These are phyloP conservation scores for Geopyxis carbonaria DNA, from an alignment of 495 filamentous ascomycete species.

Conservation along the genomic window DNA sequence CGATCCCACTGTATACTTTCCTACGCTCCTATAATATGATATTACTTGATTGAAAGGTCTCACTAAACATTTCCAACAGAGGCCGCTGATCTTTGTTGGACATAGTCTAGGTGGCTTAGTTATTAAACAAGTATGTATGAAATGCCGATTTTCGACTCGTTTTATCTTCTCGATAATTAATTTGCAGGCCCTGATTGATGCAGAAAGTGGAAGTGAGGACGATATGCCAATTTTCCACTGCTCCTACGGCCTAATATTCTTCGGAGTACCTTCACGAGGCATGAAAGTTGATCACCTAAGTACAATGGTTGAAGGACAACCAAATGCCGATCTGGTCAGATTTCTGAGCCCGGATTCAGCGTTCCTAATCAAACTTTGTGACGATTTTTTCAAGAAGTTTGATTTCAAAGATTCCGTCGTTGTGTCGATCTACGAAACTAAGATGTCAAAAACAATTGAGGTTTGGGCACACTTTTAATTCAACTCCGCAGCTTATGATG, in stretches of 20 bases:
- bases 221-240: neutral
- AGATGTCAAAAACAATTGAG: neutral
- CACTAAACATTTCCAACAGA: neutral
- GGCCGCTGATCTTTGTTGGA: constrained; percentile 13
- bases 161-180: no score
- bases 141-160: no score
- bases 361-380: constrained; percentile 1
- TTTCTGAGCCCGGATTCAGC: constrained; percentile 3
- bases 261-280: constrained; percentile 10
- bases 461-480: no score
- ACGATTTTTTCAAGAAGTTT: neutral
- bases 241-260: constrained; percentile 4
- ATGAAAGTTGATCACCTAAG: constrained; percentile 2
- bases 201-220: neutral
- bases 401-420: constrained; percentile 1
- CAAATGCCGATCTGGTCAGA: constrained; percentile 1
- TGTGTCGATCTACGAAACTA: constrained; percentile 13
- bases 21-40: neutral
- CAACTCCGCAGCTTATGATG: no score
- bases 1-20: constrained; percentile 1
- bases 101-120: constrained; percentile 16
- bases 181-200: neutral
- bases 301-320: constrained; percentile 9
- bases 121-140: constrained; percentile 9
- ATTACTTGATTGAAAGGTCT: neutral